Percentiles rank a stretch among this genome's conserved stretches.
Evolutionary conservation across 192 early-diverging fungal genomes (phyloP).

Genomic region (Entrophospora sp.): DNA sequence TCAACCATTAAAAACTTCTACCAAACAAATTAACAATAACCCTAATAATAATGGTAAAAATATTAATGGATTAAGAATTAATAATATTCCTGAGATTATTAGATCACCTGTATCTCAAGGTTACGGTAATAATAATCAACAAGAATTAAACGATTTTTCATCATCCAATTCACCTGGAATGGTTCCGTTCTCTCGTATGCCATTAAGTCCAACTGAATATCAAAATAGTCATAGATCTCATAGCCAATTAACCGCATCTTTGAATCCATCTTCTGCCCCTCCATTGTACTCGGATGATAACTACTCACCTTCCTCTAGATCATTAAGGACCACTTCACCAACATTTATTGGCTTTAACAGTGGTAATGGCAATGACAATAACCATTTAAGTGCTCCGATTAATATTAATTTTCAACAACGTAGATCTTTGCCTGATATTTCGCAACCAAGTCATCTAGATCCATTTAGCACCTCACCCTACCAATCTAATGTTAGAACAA

Average conservation of each 20-base stretch:
- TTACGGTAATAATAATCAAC: too few species aligned
- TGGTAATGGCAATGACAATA: slow-evolving; percentile 4
- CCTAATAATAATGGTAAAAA: not conserved
- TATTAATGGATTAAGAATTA: not conserved
- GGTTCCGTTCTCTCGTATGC: slow-evolving; percentile 21
- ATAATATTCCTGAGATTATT: slow-evolving; percentile 18
- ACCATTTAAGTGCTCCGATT: slow-evolving; percentile 32
- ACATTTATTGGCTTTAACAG: too few species aligned
- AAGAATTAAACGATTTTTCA: slow-evolving; percentile 10
- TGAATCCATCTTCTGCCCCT: not conserved
- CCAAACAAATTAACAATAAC: slow-evolving; percentile 15
- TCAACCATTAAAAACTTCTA: slow-evolving; percentile 24
- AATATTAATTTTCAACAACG: slow-evolving; percentile 25
- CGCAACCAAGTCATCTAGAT: slow-evolving; percentile 18
- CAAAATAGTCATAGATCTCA: not conserved
- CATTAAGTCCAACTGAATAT: slow-evolving; percentile 10
- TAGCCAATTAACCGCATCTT: slow-evolving; percentile 21
- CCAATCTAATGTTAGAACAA: slow-evolving; percentile 24
- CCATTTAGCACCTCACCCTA: slow-evolving; percentile 26
- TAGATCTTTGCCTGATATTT: slow-evolving; percentile 36
- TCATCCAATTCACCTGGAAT: slow-evolving; percentile 11
- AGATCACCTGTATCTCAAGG: slow-evolving; percentile 14
- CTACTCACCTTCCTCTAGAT: too few species aligned
- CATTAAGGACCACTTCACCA: too few species aligned
- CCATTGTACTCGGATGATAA: too few species aligned